Evolutionary conservation across 176 grass and related monocot species (phyloP).

Genomic region (Eragrostis nindensis): DNA sequence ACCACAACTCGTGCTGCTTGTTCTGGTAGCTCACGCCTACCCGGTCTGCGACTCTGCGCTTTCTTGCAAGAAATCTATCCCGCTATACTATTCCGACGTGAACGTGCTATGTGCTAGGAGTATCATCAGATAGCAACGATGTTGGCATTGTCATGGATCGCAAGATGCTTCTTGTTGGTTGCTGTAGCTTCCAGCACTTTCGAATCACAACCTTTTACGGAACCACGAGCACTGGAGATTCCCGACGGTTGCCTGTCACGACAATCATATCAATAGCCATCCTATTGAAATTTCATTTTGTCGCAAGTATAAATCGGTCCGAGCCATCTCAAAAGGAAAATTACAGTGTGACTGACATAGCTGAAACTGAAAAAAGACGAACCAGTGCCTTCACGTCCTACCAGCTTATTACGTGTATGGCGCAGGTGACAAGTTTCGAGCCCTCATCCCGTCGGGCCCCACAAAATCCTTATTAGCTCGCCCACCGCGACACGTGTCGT

Average conservation of each 20-base stretch:
- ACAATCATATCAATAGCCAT: too few species aligned
- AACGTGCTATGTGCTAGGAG: not conserved
- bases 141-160: too few species aligned
- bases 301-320: too few species aligned
- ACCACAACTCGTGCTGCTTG: too few species aligned
- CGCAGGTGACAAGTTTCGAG: not conserved
- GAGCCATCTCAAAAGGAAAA: not conserved
- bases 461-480: not conserved
- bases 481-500: not conserved
- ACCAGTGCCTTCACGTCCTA: not conserved
- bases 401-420: constrained; percentile 22
- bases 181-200: not conserved
- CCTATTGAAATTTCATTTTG: too few species aligned
- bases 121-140: not conserved
- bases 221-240: not conserved
- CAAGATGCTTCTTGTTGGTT: not conserved
- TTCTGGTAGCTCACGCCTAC: too few species aligned
- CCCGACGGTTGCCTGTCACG: too few species aligned
- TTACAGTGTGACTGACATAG: not conserved
- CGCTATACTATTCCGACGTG: not conserved
- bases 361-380: not conserved
- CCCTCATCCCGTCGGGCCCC: not conserved
- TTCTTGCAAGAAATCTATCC: not conserved
- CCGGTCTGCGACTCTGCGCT: not conserved
- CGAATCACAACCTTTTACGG: not conserved